A percentile compares a stretch with the other conserved stretches of the same genome.
Conservation (phyloP, 2,329 filamentous ascomycete genomes). For the Trichoderma sp. region DNA sequence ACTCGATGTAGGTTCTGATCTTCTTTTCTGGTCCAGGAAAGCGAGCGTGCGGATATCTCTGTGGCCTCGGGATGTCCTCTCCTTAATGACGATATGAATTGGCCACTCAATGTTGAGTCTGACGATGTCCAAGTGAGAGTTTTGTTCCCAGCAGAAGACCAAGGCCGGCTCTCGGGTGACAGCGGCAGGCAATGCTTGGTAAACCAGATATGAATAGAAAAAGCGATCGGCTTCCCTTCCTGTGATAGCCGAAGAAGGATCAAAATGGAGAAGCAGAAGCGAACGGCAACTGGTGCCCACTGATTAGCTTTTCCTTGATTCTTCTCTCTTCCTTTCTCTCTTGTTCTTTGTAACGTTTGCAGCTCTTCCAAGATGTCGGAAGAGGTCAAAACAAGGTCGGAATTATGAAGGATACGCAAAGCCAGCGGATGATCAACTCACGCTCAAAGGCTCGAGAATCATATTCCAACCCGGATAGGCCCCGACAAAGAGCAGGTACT, state of each 20-base stretch:
- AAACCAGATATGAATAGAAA: neutral
- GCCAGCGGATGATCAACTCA: conserved; percentile 21
- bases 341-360: neutral
- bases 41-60: neutral
- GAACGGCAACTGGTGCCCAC: conserved; percentile 24
- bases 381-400: neutral
- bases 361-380: neutral
- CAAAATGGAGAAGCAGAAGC: conserved; percentile 12
- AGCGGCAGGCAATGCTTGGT: neutral
- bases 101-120: neutral
- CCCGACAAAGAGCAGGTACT: conserved; percentile 17
- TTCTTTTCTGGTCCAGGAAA: neutral
- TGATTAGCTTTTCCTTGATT: conserved; percentile 3
- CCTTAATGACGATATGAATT: neutral
- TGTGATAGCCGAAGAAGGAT: neutral
- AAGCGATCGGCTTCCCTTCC: conserved; percentile 22
- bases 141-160: neutral
- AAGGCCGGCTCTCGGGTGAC: neutral
- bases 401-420: neutral
- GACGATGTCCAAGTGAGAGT: neutral
- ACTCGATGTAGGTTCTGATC: neutral
- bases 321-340: neutral
- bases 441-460: conserved; percentile 20
- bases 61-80: neutral
- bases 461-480: conserved; percentile 10